Percentiles rank a stretch among this genome's conserved stretches.
phyloP scores from a whole-genome alignment of 176 grass and related monocot species.

The Hordeum marinum region DNA sequence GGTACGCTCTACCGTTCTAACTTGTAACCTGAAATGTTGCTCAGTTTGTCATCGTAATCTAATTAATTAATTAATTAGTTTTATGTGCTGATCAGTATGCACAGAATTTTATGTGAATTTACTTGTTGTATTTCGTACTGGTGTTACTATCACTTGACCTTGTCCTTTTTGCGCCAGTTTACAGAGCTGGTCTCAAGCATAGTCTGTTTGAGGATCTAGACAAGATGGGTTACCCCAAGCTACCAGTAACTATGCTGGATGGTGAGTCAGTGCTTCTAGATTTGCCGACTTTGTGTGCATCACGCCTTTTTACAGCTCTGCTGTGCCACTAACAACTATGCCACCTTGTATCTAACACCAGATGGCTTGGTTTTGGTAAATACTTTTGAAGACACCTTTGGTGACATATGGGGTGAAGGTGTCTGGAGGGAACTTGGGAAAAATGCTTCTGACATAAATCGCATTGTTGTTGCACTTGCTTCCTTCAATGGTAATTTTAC shows the following conservation, averaged over 20 bases:
- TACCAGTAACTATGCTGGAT: neutral
- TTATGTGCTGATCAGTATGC: neutral
- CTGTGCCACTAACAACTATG: neutral
- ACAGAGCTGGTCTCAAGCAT: neutral
- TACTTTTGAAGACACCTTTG: slow-evolving; percentile 12
- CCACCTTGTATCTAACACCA: neutral
- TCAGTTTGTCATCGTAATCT: neutral
- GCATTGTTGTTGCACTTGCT: slow-evolving; percentile 1
- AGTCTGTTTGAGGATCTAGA: neutral
- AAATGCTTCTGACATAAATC: neutral
- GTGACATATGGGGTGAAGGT: neutral
- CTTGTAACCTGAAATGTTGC: neutral
- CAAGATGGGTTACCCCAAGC: neutral
- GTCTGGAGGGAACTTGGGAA: neutral
- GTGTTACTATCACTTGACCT: neutral
- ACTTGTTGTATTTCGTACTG: neutral
- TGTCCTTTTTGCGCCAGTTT: neutral
- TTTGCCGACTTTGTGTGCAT: neutral
- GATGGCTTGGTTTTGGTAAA: slow-evolving; percentile 3
- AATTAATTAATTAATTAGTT: neutral
- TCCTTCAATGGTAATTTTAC: slow-evolving; percentile 6
- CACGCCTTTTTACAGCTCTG: neutral
- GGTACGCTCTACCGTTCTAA: neutral
- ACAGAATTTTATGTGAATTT: neutral
- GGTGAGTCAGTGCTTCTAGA: neutral